phyloP scores from a whole-genome alignment of 2,329 filamentous ascomycete genomes.

The Triangularia verruculosa region DNA sequence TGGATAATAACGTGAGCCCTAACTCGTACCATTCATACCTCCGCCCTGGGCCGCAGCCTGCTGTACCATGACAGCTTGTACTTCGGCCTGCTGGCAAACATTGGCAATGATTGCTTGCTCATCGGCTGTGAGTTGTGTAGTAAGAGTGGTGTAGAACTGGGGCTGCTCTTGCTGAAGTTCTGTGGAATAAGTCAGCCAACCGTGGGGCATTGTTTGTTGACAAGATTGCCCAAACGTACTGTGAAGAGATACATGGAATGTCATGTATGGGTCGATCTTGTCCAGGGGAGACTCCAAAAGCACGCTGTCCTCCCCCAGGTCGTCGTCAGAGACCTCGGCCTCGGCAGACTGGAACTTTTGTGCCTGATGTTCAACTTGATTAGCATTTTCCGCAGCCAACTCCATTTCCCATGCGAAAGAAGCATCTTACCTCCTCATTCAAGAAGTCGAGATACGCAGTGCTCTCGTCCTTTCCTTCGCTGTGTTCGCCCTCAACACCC shows the following conservation, averaged over 20 bases:
- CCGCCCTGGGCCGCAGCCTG: constrained; percentile 22
- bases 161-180: constrained; percentile 89
- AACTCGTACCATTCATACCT: neutral
- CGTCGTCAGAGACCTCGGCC: constrained; percentile 72
- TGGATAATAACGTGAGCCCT: neutral
- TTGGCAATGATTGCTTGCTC: constrained; percentile 79
- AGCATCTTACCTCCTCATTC: constrained; percentile 70
- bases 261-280: constrained; percentile 87
- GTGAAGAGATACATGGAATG: constrained; percentile 79
- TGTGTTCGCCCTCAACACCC: constrained; percentile 58
- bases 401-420: neutral
- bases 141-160: constrained; percentile 78
- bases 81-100: constrained; percentile 68
- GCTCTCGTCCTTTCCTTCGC: constrained; percentile 81
- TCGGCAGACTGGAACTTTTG: constrained; percentile 73
- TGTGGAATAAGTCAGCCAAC: constrained; percentile 41
- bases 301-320: constrained; percentile 88
- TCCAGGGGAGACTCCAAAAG: constrained; percentile 92
- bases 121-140: constrained; percentile 72
- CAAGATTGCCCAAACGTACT: constrained; percentile 57
- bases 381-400: constrained; percentile 21
- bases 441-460: constrained; percentile 94
- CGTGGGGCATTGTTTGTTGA: neutral
- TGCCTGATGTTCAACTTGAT: constrained; percentile 50
- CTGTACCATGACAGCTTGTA: constrained; percentile 41